Percentiles rank a stretch among this genome's conserved stretches.
phyloP scores from a whole-genome alignment of 208 protist genomes.

The Wallacemonas sp. region DNA sequence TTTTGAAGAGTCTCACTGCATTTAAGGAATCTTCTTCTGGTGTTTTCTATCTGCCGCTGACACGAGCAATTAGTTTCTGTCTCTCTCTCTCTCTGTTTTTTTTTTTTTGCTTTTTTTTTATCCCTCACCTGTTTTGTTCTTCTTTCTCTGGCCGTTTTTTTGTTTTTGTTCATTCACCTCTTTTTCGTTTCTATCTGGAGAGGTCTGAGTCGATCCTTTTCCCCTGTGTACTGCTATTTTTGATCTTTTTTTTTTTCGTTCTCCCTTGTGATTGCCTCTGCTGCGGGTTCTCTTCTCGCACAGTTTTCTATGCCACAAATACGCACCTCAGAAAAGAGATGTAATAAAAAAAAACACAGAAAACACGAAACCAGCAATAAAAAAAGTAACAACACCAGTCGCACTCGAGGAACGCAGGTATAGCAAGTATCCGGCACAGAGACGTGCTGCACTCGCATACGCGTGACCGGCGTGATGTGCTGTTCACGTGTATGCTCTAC shows the following conservation, averaged over 20 bases:
- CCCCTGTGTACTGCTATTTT: too few species aligned
- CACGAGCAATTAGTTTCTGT: not conserved
- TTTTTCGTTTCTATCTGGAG: not conserved
- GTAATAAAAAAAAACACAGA: not conserved
- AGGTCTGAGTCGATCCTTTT: too few species aligned
- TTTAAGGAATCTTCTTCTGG: too few species aligned
- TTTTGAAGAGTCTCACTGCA: too few species aligned
- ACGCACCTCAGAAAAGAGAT: too few species aligned
- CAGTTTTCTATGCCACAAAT: too few species aligned
- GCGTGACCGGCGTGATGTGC: too few species aligned
- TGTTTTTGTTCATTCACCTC: not conserved
- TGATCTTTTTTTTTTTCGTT: not conserved
- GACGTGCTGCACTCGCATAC: not conserved
- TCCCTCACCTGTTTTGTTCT: not conserved
- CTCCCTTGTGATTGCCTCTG: not conserved
- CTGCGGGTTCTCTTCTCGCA: too few species aligned
- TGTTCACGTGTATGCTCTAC: not conserved
- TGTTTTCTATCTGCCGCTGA: not conserved
- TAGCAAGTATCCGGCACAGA: not conserved
- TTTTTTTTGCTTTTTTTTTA: not conserved
- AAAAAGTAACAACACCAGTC: constrained; percentile 13
- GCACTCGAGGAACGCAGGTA: constrained; percentile 19
- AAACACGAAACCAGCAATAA: not conserved
- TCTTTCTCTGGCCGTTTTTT: not conserved
- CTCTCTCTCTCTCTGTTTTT: constrained; percentile 9